Conservation (phyloP, 2,329 filamentous ascomycete genomes). For the Fusarium hostae region DNA sequence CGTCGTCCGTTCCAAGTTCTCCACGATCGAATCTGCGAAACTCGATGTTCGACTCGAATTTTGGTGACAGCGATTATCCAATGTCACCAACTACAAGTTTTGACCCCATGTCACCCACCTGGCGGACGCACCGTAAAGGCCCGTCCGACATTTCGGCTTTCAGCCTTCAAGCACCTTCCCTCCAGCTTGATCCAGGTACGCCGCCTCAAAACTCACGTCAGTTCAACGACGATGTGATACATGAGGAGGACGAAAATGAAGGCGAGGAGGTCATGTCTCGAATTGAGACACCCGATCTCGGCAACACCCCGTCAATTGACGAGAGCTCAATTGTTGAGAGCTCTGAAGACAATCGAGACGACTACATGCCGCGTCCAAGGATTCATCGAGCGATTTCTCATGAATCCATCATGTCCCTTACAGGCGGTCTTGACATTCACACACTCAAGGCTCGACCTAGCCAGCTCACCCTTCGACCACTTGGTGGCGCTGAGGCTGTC, state of each 20-base stretch:
- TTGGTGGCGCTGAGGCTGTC: constrained; percentile 66
- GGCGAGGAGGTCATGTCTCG: constrained; percentile 34
- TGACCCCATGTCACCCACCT: constrained; percentile 72
- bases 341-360: constrained; percentile 48
- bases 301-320: constrained; percentile 49
- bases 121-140: constrained; percentile 65
- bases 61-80: constrained; percentile 70
- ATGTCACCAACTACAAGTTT: constrained; percentile 84
- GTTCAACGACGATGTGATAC: constrained; percentile 48
- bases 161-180: constrained; percentile 56
- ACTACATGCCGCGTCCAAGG: constrained; percentile 53
- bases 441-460: constrained; percentile 80
- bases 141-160: constrained; percentile 66
- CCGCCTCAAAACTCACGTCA: constrained; percentile 37
- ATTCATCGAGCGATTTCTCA: constrained; percentile 79
- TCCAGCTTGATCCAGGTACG: constrained; percentile 50
- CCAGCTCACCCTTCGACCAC: constrained; percentile 71
- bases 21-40: constrained; percentile 78
- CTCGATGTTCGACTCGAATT: constrained; percentile 82
- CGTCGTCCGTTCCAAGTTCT: constrained; percentile 83
- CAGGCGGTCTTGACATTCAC: constrained; percentile 90
- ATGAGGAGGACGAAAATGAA: constrained; percentile 54
- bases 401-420: constrained; percentile 88
- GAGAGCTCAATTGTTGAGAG: constrained; percentile 49
- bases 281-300: constrained; percentile 40